A percentile compares a stretch with the other conserved stretches of the same genome.
phyloP scores from a whole-genome alignment of 192 early-diverging fungal species.

The Coemansia sp. region DNA sequence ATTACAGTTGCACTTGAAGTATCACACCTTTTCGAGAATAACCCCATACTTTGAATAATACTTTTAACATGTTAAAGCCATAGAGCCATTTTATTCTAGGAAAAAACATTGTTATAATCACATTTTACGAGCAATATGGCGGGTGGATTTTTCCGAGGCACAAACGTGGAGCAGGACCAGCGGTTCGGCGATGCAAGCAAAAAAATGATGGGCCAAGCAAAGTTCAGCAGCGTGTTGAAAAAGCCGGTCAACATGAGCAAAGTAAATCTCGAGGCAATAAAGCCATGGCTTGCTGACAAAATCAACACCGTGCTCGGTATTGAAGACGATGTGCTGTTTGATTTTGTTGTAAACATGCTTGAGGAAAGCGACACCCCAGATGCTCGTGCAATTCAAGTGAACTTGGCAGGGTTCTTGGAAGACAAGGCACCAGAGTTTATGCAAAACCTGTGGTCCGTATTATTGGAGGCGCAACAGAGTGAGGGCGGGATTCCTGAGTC shows the following conservation, averaged over 20 bases:
- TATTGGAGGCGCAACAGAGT: conserved; percentile 83
- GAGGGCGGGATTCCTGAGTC: conserved; percentile 80
- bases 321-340: conserved; percentile 92
- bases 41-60: not conserved
- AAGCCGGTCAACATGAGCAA: conserved; percentile 70
- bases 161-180: conserved; percentile 46
- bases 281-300: conserved; percentile 81
- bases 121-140: conserved; percentile 18
- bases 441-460: conserved; percentile 83
- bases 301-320: conserved; percentile 77
- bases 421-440: conserved; percentile 78
- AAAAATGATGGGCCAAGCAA: conserved; percentile 24
- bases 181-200: conserved; percentile 45
- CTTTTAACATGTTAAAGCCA: not conserved
- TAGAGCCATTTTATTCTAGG: not conserved
- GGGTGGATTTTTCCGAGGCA: conserved; percentile 42
- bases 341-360: conserved; percentile 81
- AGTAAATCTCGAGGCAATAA: conserved; percentile 83
- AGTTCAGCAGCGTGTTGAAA: conserved; percentile 32
- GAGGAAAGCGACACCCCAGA: conserved; percentile 75
- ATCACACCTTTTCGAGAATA: not conserved
- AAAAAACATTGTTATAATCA: not conserved
- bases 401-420: conserved; percentile 92
- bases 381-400: conserved; percentile 90
- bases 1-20: no score